A percentile compares a stretch with the other conserved stretches of the same genome.
phyloP scores from a whole-genome alignment of 202 grass and related monocot genomes.

The Panicum hallii region DNA sequence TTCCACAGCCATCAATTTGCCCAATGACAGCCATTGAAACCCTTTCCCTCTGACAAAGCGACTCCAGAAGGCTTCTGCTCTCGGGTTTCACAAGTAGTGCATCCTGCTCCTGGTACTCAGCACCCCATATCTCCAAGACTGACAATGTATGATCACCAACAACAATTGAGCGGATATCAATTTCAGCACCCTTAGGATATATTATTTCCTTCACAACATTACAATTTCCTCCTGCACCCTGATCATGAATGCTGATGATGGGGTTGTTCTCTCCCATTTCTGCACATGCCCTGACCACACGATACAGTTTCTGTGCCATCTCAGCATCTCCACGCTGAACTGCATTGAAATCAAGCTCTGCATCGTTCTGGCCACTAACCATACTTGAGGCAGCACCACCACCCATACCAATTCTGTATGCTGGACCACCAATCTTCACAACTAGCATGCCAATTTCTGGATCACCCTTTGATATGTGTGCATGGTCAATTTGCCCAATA shows the following conservation, averaged over 20 bases:
- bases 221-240: conserved; percentile 88
- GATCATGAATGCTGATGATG: conserved; percentile 90
- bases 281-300: conserved; percentile 71
- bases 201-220: conserved; percentile 97
- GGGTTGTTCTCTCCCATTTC: conserved; percentile 88
- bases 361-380: conserved; percentile 87
- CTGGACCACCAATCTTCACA: conserved; percentile 87
- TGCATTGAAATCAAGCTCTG: conserved; percentile 86
- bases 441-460: conserved; percentile 86
- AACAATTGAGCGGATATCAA: conserved; percentile 73
- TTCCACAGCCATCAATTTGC: conserved; percentile 68
- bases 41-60: conserved; percentile 75
- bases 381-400: conserved; percentile 91
- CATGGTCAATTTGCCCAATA: conserved; percentile 86
- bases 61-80: conserved; percentile 57
- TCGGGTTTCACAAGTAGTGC: conserved; percentile 67
- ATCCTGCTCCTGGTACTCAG: conserved; percentile 85
- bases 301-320: conserved; percentile 86
- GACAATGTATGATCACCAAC: conserved; percentile 85
- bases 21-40: conserved; percentile 83
- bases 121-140: conserved; percentile 81
- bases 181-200: conserved; percentile 83
- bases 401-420: conserved; percentile 92
- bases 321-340: conserved; percentile 90
- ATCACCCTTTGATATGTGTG: conserved; percentile 69